Evolutionary conservation across 805 yeast genomes (phyloP).

Genomic region (Pichia nakasei): DNA sequence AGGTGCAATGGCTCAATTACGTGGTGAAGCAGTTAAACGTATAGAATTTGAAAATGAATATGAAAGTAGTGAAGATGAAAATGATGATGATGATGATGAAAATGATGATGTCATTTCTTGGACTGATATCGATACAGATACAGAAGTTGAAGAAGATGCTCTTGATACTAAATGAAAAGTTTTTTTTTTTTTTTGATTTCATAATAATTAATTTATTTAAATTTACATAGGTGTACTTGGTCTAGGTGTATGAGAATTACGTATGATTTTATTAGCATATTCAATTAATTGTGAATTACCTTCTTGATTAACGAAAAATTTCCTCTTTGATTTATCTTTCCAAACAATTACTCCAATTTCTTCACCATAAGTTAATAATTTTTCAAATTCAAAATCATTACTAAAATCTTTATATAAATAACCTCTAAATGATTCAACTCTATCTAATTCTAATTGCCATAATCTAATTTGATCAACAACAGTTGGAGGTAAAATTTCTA

Average conservation of each 20-base stretch:
- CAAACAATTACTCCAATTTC: constrained; percentile 91
- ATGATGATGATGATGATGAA: constrained; percentile 14
- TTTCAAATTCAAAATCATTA: constrained; percentile 65
- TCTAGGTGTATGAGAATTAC: constrained; percentile 13
- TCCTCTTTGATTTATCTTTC: constrained; percentile 61
- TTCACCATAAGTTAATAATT: constrained; percentile 65
- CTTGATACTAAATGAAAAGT: constrained; percentile 1
- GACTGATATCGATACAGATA: constrained; percentile 55
- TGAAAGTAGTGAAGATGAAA: constrained; percentile 22
- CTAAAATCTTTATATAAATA: constrained; percentile 81
- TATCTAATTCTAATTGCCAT: constrained; percentile 94
- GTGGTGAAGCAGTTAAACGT: constrained; percentile 50
- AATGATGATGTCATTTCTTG: constrained; percentile 21
- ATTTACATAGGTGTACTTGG: constrained; percentile 7
- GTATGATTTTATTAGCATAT: constrained; percentile 62
- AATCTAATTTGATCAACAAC: constrained; percentile 92
- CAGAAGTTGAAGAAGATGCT: constrained; percentile 44
- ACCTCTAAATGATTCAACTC: constrained; percentile 83
- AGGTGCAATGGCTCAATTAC: constrained; percentile 62
- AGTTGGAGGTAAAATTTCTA: constrained; percentile 80
- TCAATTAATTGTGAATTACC: constrained; percentile 89
- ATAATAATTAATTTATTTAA: no score
- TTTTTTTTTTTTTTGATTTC: not conserved
- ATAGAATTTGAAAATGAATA: constrained; percentile 31
- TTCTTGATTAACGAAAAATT: constrained; percentile 80